Base-by-base conservation (phyloP, 345 rosid genomes). In the Citrus trifoliata region DNA sequence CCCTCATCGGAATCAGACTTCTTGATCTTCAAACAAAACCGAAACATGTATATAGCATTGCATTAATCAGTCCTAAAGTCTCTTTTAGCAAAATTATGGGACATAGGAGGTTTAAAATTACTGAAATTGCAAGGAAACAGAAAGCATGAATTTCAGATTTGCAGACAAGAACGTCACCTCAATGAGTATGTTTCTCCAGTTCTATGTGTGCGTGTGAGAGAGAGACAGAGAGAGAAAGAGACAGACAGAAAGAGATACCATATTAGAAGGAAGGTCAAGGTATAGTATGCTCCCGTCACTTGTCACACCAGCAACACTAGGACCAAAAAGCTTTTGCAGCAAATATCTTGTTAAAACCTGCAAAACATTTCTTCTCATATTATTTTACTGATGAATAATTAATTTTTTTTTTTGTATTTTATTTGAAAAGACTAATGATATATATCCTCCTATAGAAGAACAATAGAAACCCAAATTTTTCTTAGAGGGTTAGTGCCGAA, bases 211-310 rank as follows among this genome's bases (percentile, higher is more conserved):
- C 0, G 13, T 40, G 46, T 9, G 46, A 2, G 46, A 0, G 46
- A 40, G 46, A 40, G 46, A 40, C 1, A 10, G 46, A 40, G 46
- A 38, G 56, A 9, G 71, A 8, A 66, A 72, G 65, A 74, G 81
- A 66, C 53, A 37, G 63, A 83, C 46, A 76, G 79, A 82, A 79
- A 69, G 37, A 56, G 19, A 67, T 10, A 95, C 99, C 97, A 91
- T 91, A 79, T 96, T 94, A 33, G 98, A 91, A 68, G 98, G 97
- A 77, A 94, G 94, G 83, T 94, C 95, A 67, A 90, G 95, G 84
- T 91, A 94, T 68, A 92, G 78, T 76, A 88, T 82, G 82, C 80
- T 82, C 33, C 84, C 74, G 53, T 88, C 89, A 58, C 89, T 88
- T 22, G 94, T 94, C 71, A 90, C 89, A 56, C 88, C 82, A 68